Evolutionary conservation across 257 asterid genomes (phyloP), one percentile per base, ranked within the genome.

Genomic region (Echium plantagineum): DNA sequence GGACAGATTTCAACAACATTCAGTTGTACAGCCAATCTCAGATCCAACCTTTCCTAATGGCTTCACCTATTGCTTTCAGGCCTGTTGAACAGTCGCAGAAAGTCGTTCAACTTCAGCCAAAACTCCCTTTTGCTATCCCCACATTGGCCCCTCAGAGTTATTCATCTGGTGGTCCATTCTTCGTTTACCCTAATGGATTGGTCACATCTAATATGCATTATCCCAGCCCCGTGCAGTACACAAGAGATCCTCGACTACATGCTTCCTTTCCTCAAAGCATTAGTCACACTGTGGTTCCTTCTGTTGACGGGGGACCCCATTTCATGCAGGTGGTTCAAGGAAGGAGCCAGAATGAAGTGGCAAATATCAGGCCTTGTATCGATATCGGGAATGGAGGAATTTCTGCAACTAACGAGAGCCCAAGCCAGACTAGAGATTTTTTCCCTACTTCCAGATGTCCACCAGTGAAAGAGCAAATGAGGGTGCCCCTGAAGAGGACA

Each of bases 401-500:
- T 54, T 58, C 61, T 31, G 46, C 73, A 52, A 47, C 62, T 12
- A 61, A 66, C 9, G 77, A 73, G 58, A 69, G 62, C 61, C 70
- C 38, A 70, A 73, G 58, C 57, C 76, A 67, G 7, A 38, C 74
- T 15, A 38, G 74, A 42, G 65, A 57, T 22, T 66, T 64, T 42
- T 59, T 63, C 9, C 71, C 72, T 74, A 73, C 80, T 52, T 58
- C 68, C 52, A 66, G 62, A 51, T 70, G 30, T 48, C 26, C 70
- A 28, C 38, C 71, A 18, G 32, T 56, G 47, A 79, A 65, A 3
- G 82, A 77, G 59, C 74, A 47, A 1, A 30, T 31, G 61, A 58
- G 26, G 62, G 18, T 20, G 60, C 60, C 74, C 69, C 16, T 77
- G 68, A 80, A 81, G 67, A 72, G 87, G 72, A 78, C 80, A 72